A percentile compares a stretch with the other conserved stretches of the same genome.
phyloP scores from a whole-genome alignment of 2,329 filamentous ascomycete species.

The Stagonosporopsis chrysanthemi region DNA sequence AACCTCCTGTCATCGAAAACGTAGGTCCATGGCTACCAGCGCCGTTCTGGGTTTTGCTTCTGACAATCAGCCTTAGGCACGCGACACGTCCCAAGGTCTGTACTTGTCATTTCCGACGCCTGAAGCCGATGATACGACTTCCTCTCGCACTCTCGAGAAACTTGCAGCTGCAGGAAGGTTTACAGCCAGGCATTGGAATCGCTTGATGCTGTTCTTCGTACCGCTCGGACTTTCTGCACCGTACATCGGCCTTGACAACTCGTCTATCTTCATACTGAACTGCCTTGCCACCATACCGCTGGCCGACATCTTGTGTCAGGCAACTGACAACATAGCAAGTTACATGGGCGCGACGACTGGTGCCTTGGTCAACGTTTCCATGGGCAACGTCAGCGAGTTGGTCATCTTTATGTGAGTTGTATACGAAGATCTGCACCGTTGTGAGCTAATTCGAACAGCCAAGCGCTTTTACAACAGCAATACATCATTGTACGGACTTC shows the following conservation, averaged over 20 bases:
- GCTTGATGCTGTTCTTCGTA: slow-evolving; percentile 75
- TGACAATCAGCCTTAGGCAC: not conserved
- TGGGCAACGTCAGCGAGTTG: slow-evolving; percentile 86
- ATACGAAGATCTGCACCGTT: slow-evolving; percentile 2
- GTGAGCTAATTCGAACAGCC: slow-evolving; percentile 62
- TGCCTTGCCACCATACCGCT: slow-evolving; percentile 25
- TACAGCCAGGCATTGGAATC: slow-evolving; percentile 66
- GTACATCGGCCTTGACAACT: slow-evolving; percentile 69
- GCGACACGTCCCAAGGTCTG: not conserved
- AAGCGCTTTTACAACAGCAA: slow-evolving; percentile 74
- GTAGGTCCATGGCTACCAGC: not conserved
- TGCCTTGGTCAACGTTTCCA: slow-evolving; percentile 55
- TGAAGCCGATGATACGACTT: not conserved
- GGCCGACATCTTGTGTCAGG: slow-evolving; percentile 23
- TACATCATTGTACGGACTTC: slow-evolving; percentile 89
- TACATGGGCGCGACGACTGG: slow-evolving; percentile 70
- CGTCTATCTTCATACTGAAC: slow-evolving; percentile 50
- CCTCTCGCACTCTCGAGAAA: not conserved
- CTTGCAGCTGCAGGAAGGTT: not conserved
- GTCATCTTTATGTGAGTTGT: slow-evolving; percentile 69
- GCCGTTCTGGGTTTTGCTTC: not conserved
- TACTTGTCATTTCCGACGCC: slow-evolving; percentile 6
- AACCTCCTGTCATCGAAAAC: no score
- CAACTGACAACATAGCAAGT: slow-evolving; percentile 78
- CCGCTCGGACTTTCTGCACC: slow-evolving; percentile 68